Base-by-base conservation (phyloP, 768 basidiomycete species). In the Russula dissimulans region DNA sequence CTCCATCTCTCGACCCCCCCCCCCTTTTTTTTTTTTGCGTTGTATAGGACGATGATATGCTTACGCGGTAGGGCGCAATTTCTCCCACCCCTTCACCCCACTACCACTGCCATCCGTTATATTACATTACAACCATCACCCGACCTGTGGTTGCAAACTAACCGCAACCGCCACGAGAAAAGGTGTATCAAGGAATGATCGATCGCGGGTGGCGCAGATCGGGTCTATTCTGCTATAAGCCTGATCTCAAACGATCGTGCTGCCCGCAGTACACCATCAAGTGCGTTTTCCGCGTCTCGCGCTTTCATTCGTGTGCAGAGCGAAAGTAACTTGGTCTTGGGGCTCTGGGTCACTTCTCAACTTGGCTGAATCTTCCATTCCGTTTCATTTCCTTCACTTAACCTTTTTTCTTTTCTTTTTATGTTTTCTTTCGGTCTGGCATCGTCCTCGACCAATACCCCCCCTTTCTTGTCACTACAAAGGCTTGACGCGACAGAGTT, bases 211-310 rank as follows among this genome's bases (percentile, higher is more conserved):
- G 90, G 90, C 81, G 91, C 56, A 80, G 91, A 61, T 89, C 88
- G 57, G 89, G 89, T 73, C 77, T 75, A 32, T 94, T 85, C 73
- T 85, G 91, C 67, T 97, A 97, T 72, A 91, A 90, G 63, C 94
- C 94, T 4, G 85, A 95, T 71, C 76, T 95, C 71, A 79, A 76
- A 63, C 70, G 73, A 5, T 87, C 92, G 10, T 97, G 95, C 69
- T 98, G 95, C 70, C 91, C 95, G 0, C 89, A 93, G 65, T 95
- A 97, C 69, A 92, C 95, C 3, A 97, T 97, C 71, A 90, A 83
- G 92, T 89, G 66, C 57, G 76, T 70, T 31, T 26, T 29, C 52
- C 45, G 43, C 32, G 66, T 62, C 52, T 32, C 49, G 22, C 14
- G 22, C 26, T 46, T 47, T 5, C 45, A 6, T 32, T 22, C 39